Evolutionary conservation across 1,284 basidiomycete genomes (phyloP).

Genomic region (Cryptococcus sp.): DNA sequence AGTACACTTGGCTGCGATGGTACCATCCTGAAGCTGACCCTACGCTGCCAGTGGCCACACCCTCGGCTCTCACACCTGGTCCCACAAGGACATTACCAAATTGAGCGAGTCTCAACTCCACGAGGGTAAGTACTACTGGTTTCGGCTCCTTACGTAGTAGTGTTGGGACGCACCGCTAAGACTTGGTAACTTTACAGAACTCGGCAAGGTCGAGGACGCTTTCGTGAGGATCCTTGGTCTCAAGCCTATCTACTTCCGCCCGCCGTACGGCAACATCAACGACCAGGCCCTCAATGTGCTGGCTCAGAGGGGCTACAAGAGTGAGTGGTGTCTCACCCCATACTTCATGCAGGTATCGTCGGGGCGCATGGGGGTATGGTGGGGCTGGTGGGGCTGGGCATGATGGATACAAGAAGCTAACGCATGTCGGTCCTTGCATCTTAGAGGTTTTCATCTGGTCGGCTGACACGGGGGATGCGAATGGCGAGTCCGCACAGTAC

Average conservation of each 20-base stretch:
- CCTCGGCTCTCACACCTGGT: slow-evolving; percentile 59
- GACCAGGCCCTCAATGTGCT: slow-evolving; percentile 54
- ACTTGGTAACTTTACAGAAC: slow-evolving; percentile 27
- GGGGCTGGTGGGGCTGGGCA: not conserved
- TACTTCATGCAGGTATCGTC: too few relatives aligned
- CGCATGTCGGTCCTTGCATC: too few relatives aligned
- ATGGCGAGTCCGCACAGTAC: slow-evolving; percentile 30
- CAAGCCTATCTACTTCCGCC: slow-evolving; percentile 53
- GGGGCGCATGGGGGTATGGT: too few relatives aligned
- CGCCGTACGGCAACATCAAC: slow-evolving; percentile 57
- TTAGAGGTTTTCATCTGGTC: slow-evolving; percentile 47
- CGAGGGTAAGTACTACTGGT: slow-evolving; percentile 43
- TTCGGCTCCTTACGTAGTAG: too few relatives aligned
- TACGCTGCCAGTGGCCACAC: slow-evolving; percentile 53
- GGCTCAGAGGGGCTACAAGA: slow-evolving; percentile 49
- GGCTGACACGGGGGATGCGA: slow-evolving; percentile 40
- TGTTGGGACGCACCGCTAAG: not conserved
- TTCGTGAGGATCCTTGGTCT: slow-evolving; percentile 56
- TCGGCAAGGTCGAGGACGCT: slow-evolving; percentile 55
- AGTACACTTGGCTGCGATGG: slow-evolving; percentile 19
- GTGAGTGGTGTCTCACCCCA: slow-evolving; percentile 17
- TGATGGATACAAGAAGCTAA: not conserved
- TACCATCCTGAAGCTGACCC: slow-evolving; percentile 8
- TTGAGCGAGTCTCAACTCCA: slow-evolving; percentile 49
- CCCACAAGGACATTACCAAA: slow-evolving; percentile 54